Conservation (phyloP, 225 moss, liverwort and hornwort genomes). For the Bryoerythrophyllum caledonicum region DNA sequence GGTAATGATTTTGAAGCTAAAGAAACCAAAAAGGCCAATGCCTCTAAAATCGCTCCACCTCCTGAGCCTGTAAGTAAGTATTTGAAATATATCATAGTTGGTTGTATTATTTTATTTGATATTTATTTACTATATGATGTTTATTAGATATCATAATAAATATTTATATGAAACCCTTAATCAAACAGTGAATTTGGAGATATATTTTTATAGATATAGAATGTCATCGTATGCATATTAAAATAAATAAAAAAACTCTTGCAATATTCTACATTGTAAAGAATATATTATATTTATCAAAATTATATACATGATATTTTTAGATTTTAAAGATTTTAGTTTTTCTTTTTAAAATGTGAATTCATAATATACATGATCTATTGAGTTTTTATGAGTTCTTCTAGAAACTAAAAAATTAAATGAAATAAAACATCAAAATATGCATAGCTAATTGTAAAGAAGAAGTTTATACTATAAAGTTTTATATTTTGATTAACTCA, state of each 20-base stretch:
- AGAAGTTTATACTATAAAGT: no score
- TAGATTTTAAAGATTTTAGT: no score
- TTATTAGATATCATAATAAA: rapidly evolving
- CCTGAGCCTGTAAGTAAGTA: constrained; percentile 47
- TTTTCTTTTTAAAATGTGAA: no score
- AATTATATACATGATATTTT: rapidly evolving
- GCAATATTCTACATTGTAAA: background rate
- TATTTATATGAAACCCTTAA: background rate
- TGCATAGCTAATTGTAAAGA: no score
- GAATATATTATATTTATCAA: background rate
- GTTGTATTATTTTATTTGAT: background rate
- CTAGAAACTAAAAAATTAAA: no score
- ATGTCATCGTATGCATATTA: background rate
- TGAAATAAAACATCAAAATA: no score
- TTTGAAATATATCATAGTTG: rapidly evolving
- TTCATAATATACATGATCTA: no score
- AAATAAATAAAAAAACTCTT: no score
- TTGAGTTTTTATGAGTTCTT: no score
- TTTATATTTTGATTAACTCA: no score
- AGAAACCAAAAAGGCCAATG: constrained; percentile 42
- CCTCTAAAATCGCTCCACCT: constrained; percentile 81
- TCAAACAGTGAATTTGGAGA: no score
- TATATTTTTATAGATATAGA: background rate
- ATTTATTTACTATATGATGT: no score
- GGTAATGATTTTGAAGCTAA: constrained; percentile 66